Evolutionary conservation across 139 green algal species (phyloP).

Genomic region (Astrephomene gubernaculifera): DNA sequence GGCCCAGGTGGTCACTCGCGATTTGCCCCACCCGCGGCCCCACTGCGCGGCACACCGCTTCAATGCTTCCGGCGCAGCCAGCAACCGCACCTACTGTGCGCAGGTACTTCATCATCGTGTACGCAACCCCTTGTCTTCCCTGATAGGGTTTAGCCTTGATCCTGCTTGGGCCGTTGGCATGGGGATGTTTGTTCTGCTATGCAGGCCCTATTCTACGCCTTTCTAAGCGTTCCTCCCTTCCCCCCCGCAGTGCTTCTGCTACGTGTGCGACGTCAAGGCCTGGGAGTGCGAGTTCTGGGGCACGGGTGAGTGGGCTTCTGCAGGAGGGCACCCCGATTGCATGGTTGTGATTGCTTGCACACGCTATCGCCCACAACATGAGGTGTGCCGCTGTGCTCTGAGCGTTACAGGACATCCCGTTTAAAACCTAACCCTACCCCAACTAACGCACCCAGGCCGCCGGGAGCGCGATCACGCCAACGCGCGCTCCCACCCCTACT

Average conservation of each 20-base stretch:
- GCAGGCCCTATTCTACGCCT: not conserved
- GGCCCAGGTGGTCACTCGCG: not conserved
- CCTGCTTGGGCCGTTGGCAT: not conserved
- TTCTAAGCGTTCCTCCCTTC: too few species aligned
- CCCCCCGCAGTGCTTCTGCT: constrained; percentile 30
- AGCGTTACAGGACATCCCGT: too few species aligned
- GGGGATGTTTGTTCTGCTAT: too few species aligned
- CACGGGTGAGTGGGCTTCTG: constrained; percentile 19
- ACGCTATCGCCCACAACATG: too few species aligned
- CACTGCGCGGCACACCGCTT: not conserved
- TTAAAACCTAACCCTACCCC: too few species aligned
- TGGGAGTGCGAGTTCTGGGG: constrained; percentile 35
- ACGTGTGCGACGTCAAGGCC: constrained; percentile 33
- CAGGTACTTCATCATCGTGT: not conserved
- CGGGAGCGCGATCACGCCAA: constrained; percentile 16
- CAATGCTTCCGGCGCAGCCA: not conserved
- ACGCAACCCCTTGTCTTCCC: not conserved
- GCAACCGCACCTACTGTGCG: not conserved
- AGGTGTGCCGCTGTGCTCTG: too few species aligned
- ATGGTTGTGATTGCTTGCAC: too few species aligned
- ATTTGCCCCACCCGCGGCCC: not conserved
- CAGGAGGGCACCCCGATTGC: too few species aligned
- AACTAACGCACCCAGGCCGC: not conserved
- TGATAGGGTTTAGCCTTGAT: not conserved
- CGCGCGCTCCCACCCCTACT: not conserved